phyloP scores from a whole-genome alignment of 2,329 filamentous ascomycete genomes.

The Neopestalotiopsis rosae region DNA sequence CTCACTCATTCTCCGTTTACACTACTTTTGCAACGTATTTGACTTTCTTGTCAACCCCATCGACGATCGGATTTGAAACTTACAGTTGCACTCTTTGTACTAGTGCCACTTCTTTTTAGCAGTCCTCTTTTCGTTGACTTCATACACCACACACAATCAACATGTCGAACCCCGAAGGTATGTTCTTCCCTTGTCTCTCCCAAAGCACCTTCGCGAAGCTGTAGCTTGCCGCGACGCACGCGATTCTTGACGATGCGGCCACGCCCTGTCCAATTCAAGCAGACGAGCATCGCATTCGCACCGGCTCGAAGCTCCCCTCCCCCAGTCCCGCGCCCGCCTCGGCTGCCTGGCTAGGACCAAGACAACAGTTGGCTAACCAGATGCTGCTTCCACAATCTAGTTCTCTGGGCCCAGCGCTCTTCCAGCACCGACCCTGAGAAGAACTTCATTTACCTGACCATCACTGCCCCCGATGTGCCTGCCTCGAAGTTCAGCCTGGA shows the following conservation, averaged over 20 bases:
- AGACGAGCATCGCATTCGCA: background rate
- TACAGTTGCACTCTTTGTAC: constrained; percentile 1
- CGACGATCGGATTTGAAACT: background rate
- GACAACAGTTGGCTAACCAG: constrained; percentile 3
- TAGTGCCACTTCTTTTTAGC: constrained; percentile 1
- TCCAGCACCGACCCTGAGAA: constrained; percentile 78
- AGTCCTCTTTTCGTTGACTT: constrained; percentile 5
- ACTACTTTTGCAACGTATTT: background rate
- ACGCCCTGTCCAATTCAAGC: background rate
- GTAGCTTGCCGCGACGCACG: background rate
- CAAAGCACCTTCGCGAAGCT: background rate
- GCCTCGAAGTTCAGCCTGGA: constrained; percentile 80
- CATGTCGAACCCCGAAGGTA: constrained; percentile 23
- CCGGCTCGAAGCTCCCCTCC: background rate
- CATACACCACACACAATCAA: constrained; percentile 3
- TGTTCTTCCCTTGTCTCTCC: background rate
- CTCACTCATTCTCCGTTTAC: background rate
- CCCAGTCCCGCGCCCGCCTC: background rate
- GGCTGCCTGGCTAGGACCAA: background rate
- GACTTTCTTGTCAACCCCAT: constrained; percentile 6
- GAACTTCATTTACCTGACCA: constrained; percentile 95
- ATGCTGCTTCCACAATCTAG: constrained; percentile 49
- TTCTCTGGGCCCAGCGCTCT: constrained; percentile 98
- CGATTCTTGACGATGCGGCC: background rate
- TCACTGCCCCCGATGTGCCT: constrained; percentile 85